Percentiles rank a stretch among this genome's conserved stretches.
These are phyloP conservation scores for Kalmusia sp. DNA, from an alignment of 2,329 filamentous ascomycete genomes.

Conservation along the genomic window DNA sequence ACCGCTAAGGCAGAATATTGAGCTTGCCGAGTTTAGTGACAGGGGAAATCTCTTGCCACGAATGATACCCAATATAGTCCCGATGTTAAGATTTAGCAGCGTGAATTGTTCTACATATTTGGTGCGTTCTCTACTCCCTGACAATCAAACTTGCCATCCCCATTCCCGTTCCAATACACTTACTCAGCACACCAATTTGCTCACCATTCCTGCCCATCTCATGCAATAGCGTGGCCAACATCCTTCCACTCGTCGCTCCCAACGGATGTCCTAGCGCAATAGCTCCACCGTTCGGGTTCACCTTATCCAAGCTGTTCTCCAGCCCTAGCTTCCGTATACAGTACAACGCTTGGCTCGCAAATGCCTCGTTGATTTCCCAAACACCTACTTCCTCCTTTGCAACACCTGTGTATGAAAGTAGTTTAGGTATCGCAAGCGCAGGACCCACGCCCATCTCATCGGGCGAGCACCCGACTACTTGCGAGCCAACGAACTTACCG, in stretches of 20 bases:
- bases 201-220: slow-evolving; percentile 71
- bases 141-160: slow-evolving; percentile 61
- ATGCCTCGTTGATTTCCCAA: slow-evolving; percentile 94
- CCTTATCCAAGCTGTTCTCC: slow-evolving; percentile 70
- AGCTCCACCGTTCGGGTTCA: slow-evolving; percentile 92
- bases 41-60: background rate
- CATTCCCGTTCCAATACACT: slow-evolving; percentile 72
- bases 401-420: slow-evolving; percentile 74
- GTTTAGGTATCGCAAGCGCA: slow-evolving; percentile 81
- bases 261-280: slow-evolving; percentile 94
- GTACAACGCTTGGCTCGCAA: slow-evolving; percentile 70
- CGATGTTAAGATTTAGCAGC: background rate
- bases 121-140: slow-evolving; percentile 47
- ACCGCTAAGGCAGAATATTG: background rate
- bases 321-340: slow-evolving; percentile 75
- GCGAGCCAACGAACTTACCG: slow-evolving; percentile 81
- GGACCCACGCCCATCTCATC: slow-evolving; percentile 96
- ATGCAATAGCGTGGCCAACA: slow-evolving; percentile 77
- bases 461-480: slow-evolving; percentile 78
- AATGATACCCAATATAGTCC: slow-evolving; percentile 8
- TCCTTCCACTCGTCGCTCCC: slow-evolving; percentile 84
- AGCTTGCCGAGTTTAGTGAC: background rate
- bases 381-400: slow-evolving; percentile 73
- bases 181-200: slow-evolving; percentile 84
- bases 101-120: background rate